Evolutionary conservation across 225 moss, liverwort and hornwort species (phyloP).

Genomic region (Pseudoscleropodium purum): DNA sequence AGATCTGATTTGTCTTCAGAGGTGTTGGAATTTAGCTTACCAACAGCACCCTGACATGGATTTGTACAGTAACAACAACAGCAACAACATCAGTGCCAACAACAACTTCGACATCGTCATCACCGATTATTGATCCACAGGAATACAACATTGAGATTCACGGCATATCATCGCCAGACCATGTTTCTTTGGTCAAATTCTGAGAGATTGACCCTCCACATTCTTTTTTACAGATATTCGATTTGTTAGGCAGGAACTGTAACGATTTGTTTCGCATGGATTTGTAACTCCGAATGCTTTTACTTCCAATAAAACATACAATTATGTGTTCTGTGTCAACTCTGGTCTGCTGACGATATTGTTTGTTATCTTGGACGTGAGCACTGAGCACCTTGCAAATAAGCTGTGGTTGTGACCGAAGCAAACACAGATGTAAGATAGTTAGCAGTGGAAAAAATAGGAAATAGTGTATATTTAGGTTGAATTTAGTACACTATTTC

Average conservation of each 20-base stretch:
- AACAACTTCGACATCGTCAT: not conserved
- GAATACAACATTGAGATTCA: not conserved
- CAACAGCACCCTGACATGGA: not conserved
- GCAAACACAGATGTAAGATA: not conserved
- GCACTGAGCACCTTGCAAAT: not conserved
- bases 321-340: not conserved
- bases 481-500: no score
- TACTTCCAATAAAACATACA: constrained; percentile 11
- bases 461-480: not conserved
- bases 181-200: not conserved
- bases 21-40: constrained; percentile 16
- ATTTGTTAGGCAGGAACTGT: not conserved
- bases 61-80: constrained; percentile 4
- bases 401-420: not conserved
- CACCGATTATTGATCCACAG: not conserved
- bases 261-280: not conserved
- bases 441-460: not conserved
- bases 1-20: constrained; percentile 19
- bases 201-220: not conserved
- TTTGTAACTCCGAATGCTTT: not conserved
- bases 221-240: not conserved
- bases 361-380: not conserved
- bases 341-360: not conserved
- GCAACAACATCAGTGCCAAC: not conserved
- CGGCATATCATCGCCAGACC: not conserved